Evolutionary conservation across 228 moss, liverwort and hornwort species (phyloP).

Genomic region (Sphagnum fallax): DNA sequence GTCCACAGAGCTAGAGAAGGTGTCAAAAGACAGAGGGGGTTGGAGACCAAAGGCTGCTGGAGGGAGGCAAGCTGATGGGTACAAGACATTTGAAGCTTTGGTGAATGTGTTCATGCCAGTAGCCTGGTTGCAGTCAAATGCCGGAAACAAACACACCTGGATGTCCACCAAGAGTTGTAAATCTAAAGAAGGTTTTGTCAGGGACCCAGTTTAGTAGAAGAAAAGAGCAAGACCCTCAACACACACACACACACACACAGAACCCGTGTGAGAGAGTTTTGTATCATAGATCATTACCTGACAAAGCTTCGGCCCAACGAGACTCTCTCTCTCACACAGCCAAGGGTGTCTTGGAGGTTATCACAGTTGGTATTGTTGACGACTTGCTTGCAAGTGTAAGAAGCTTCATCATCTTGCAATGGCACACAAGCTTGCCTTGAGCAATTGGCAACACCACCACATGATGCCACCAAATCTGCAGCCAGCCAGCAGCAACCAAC

Average conservation of each 20-base stretch:
- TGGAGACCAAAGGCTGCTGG: background rate
- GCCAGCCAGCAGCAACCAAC: background rate
- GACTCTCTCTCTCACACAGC: background rate
- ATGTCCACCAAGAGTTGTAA: background rate
- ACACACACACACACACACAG: background rate
- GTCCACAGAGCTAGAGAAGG: no score
- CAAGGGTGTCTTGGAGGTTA: conserved; percentile 7
- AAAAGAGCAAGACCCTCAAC: background rate
- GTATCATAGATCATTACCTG: conserved; percentile 11
- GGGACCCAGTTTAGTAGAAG: background rate
- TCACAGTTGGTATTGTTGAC: conserved; percentile 20
- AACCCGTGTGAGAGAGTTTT: background rate
- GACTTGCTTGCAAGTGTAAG: conserved; percentile 19
- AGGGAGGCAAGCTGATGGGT: background rate
- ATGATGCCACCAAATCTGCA: conserved; percentile 26
- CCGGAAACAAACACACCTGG: background rate
- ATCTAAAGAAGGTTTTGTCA: background rate
- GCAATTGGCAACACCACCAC: conserved; percentile 13
- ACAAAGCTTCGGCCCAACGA: conserved; percentile 23
- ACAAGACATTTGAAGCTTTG: background rate
- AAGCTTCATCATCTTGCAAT: conserved; percentile 15
- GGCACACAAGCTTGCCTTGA: conserved; percentile 37
- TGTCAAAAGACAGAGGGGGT: background rate
- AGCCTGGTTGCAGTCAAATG: background rate
- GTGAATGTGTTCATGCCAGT: background rate